Percentiles rank a stretch among this genome's conserved stretches.
Evolutionary conservation across 768 basidiomycete genomes (phyloP).

Genomic region (Suillus spraguei): DNA sequence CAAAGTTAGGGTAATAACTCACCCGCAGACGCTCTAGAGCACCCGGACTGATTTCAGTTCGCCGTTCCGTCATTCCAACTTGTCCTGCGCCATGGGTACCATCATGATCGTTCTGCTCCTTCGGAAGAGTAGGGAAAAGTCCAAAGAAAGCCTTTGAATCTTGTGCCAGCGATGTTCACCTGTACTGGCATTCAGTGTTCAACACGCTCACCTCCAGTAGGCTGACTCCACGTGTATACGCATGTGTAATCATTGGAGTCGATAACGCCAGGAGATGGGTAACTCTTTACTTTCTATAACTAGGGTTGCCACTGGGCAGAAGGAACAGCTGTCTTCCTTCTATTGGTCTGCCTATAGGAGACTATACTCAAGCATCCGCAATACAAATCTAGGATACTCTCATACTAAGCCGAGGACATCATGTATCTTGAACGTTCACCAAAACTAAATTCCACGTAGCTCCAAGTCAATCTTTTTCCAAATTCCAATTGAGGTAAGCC

Average conservation of each 20-base stretch:
- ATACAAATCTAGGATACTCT: constrained; percentile 82
- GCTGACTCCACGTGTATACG: constrained; percentile 81
- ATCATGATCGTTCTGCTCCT: not conserved
- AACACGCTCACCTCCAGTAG: constrained; percentile 58
- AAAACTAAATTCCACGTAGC: not conserved
- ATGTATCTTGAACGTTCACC: not conserved
- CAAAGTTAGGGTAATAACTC: constrained; percentile 43
- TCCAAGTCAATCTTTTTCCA: constrained; percentile 24
- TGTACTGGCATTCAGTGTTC: constrained; percentile 57
- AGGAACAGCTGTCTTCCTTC: not conserved
- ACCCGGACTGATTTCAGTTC: not conserved
- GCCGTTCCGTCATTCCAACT: no score
- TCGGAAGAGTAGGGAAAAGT: constrained; percentile 22
- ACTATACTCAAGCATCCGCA: constrained; percentile 59
- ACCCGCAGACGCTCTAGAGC: constrained; percentile 24
- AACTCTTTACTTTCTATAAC: constrained; percentile 66
- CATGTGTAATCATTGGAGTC: constrained; percentile 75
- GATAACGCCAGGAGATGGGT: constrained; percentile 72
- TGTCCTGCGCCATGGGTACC: not conserved
- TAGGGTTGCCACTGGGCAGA: constrained; percentile 44
- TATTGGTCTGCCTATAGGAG: not conserved
- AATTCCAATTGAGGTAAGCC: not conserved
- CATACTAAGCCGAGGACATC: not conserved
- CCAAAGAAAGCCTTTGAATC: constrained; percentile 27
- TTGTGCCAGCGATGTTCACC: constrained; percentile 68